These are phyloP conservation scores for Saturnispora galanensis DNA, from an alignment of 805 yeast genomes.

Conservation along the genomic window DNA sequence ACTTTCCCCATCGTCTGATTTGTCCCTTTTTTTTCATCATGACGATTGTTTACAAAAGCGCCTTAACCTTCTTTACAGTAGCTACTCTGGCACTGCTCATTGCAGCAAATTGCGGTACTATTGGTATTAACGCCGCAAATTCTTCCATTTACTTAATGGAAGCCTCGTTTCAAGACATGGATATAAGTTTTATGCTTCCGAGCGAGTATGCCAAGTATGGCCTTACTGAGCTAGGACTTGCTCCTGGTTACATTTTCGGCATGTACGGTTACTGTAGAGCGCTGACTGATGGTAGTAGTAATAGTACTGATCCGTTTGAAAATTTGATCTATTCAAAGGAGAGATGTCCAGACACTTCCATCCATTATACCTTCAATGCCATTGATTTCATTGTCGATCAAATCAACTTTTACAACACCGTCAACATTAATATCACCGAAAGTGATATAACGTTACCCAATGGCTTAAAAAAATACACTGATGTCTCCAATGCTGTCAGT, in stretches of 20 bases:
- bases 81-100: conserved; percentile 38
- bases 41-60: too few relatives aligned
- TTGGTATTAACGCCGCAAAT: conserved; percentile 32
- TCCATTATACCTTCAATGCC: conserved; percentile 51
- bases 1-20: too few relatives aligned
- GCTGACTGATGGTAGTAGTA: conserved; percentile 22
- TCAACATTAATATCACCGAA: conserved; percentile 5
- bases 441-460: conserved; percentile 43
- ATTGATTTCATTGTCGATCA: conserved; percentile 19
- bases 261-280: conserved; percentile 52
- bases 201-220: neutral
- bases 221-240: conserved; percentile 27
- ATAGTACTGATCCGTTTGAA: conserved; percentile 9
- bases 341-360: conserved; percentile 42
- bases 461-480: conserved; percentile 36
- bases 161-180: conserved; percentile 31
- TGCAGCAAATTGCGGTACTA: conserved; percentile 45
- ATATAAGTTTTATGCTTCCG: conserved; percentile 11
- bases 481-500: conserved; percentile 36
- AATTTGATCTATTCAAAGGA: conserved; percentile 26
- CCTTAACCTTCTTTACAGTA: conserved; percentile 15
- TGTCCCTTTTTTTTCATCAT: too few relatives aligned
- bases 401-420: conserved; percentile 6
- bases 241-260: conserved; percentile 44
- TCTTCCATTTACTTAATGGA: conserved; percentile 38